Percentiles rank a stretch among this genome's conserved stretches.
These are phyloP conservation scores for Venturia nashicola DNA, from an alignment of 2,329 filamentous ascomycete genomes.

Conservation along the genomic window DNA sequence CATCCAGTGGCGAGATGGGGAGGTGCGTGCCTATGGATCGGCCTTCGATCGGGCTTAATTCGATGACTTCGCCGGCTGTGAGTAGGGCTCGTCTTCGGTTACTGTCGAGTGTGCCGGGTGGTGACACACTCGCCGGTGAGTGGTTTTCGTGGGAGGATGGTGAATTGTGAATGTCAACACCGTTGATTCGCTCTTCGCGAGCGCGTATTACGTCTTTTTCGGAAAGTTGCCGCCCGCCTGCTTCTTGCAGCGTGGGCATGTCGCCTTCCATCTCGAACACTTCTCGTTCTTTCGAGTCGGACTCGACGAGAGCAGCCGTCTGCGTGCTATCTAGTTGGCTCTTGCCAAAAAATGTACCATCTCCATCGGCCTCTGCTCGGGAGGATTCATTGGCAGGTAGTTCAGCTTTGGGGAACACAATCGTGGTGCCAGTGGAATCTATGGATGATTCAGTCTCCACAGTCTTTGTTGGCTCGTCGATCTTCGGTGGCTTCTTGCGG, in stretches of 20 bases:
- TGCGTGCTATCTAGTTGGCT: neutral
- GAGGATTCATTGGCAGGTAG: conserved; percentile 20
- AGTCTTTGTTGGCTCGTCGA: conserved; percentile 4
- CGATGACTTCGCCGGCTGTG: conserved; percentile 7
- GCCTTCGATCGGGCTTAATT: conserved; percentile 3
- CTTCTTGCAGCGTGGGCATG: conserved; percentile 40
- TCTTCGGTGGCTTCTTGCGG: conserved; percentile 14
- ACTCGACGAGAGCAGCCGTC: conserved; percentile 16
- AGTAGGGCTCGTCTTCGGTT: neutral
- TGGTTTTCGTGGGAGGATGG: conserved; percentile 13
- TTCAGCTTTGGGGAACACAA: conserved; percentile 34
- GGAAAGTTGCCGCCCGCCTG: conserved; percentile 31
- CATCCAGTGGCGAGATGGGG: conserved; percentile 6
- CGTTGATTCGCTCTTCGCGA: conserved; percentile 34
- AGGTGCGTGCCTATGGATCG: neutral
- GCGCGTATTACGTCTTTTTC: conserved; percentile 37
- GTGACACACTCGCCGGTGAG: neutral
- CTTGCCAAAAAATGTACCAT: conserved; percentile 2
- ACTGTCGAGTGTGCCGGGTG: conserved; percentile 6
- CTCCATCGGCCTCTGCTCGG: conserved; percentile 1
- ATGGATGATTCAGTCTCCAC: conserved; percentile 13
- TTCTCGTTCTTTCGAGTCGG: conserved; percentile 23
- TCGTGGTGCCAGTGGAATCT: conserved; percentile 9
- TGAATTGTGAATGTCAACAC: conserved; percentile 22
- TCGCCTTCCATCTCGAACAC: conserved; percentile 42